Evolutionary conservation across 2,329 filamentous ascomycete genomes (phyloP).

Genomic region (Waltergamsia citrina): DNA sequence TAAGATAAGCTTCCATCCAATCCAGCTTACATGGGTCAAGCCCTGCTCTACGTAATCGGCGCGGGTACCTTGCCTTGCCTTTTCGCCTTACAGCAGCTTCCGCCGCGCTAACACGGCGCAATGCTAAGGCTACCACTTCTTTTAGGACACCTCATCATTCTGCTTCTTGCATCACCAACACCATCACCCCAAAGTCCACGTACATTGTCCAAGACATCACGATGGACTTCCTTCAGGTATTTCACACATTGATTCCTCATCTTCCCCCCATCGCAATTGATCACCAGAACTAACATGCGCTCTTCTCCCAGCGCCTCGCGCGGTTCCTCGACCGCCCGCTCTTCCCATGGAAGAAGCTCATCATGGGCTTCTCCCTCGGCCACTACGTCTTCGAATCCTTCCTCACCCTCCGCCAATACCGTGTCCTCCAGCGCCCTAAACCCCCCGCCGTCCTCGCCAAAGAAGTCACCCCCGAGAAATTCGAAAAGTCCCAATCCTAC

Average conservation of each 20-base stretch:
- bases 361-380: slow-evolving; percentile 86
- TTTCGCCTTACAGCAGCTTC: too few species aligned
- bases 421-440: slow-evolving; percentile 68
- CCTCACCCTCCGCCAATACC: slow-evolving; percentile 83
- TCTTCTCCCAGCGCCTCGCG: slow-evolving; percentile 54
- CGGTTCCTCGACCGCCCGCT: slow-evolving; percentile 80
- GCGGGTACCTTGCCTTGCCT: too few species aligned
- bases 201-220: slow-evolving; percentile 13
- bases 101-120: too few species aligned
- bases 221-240: slow-evolving; percentile 39
- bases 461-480: slow-evolving; percentile 83
- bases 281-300: slow-evolving; percentile 11
- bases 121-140: too few species aligned
- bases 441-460: slow-evolving; percentile 80
- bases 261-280: background rate
- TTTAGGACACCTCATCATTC: background rate
- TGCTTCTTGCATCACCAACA: slow-evolving; percentile 3
- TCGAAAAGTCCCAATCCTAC: slow-evolving; percentile 93
- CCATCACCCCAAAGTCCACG: slow-evolving; percentile 11
- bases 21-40: too few species aligned
- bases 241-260: slow-evolving; percentile 2
- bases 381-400: slow-evolving; percentile 88
- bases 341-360: slow-evolving; percentile 96
- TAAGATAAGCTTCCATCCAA: too few species aligned
- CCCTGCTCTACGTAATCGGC: too few species aligned